phyloP scores from a whole-genome alignment of 768 basidiomycete species.

The Russula foetens region DNA sequence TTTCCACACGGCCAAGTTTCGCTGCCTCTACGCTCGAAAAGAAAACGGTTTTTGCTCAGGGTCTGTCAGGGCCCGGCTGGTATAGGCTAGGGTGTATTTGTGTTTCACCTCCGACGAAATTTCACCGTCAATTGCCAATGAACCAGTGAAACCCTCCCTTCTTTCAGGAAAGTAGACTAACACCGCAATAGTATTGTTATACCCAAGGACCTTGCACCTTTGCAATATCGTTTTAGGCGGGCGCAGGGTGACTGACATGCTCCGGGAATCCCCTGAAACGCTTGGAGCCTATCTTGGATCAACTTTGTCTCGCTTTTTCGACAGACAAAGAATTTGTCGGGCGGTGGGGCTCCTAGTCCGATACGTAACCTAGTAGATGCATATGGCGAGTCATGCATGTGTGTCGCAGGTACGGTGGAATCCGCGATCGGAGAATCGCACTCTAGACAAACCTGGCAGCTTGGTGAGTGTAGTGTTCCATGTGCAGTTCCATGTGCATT shows the following conservation, averaged over 20 bases:
- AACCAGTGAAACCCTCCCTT: no score
- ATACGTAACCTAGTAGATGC: neutral
- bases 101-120: no score
- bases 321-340: no score
- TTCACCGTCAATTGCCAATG: no score
- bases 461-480: no score
- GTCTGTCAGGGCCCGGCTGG: no score
- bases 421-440: neutral
- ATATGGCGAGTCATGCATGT: neutral
- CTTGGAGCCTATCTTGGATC: neutral
- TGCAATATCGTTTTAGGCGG: neutral
- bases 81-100: no score
- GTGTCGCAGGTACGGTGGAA: neutral
- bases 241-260: neutral
- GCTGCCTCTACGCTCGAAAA: no score
- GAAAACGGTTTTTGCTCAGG: no score
- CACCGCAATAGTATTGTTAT: no score
- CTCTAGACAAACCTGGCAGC: neutral
- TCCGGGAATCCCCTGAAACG: neutral
- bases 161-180: no score
- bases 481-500: neutral
- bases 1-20: neutral
- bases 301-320: neutral
- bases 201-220: no score
- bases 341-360: neutral